These are phyloP conservation scores for Mycena latifolia DNA, from an alignment of 768 basidiomycete species.

Conservation along the genomic window DNA sequence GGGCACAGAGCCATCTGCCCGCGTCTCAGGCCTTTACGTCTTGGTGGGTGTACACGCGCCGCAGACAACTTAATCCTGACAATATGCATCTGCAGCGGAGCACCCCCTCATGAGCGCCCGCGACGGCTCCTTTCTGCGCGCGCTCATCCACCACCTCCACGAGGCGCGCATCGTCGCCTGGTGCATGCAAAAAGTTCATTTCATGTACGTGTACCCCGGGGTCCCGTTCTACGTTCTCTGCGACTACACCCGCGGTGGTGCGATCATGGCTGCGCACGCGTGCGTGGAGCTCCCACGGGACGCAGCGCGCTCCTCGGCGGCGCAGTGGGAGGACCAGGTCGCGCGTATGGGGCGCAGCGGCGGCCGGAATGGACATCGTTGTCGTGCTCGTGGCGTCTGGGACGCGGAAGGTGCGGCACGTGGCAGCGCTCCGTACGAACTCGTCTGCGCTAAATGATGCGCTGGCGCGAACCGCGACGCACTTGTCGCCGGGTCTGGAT, in stretches of 20 bases:
- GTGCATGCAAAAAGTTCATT: conserved; percentile 15
- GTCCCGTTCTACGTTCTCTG: conserved; percentile 17
- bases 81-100: too few species aligned
- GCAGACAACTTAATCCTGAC: too few species aligned
- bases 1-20: conserved; percentile 13
- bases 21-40: conserved; percentile 14
- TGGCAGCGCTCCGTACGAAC: too few species aligned
- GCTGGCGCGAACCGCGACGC: too few species aligned
- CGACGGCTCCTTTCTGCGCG: too few species aligned
- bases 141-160: background rate
- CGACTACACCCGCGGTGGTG: conserved; percentile 2
- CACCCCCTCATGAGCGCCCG: too few species aligned
- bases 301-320: background rate
- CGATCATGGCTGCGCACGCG: too few species aligned
- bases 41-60: conserved; percentile 11
- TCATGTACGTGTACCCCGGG: conserved; percentile 12
- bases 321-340: conserved; percentile 14
- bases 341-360: conserved; percentile 17
- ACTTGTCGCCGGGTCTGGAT: too few species aligned
- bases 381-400: conserved; percentile 71
- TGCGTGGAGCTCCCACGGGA: too few species aligned
- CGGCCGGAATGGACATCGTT: conserved; percentile 40
- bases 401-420: too few species aligned
- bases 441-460: too few species aligned
- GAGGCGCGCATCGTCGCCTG: conserved; percentile 10